These are phyloP conservation scores for Xylaria longipes DNA, from an alignment of 495 filamentous ascomycete species.

Conservation along the genomic window DNA sequence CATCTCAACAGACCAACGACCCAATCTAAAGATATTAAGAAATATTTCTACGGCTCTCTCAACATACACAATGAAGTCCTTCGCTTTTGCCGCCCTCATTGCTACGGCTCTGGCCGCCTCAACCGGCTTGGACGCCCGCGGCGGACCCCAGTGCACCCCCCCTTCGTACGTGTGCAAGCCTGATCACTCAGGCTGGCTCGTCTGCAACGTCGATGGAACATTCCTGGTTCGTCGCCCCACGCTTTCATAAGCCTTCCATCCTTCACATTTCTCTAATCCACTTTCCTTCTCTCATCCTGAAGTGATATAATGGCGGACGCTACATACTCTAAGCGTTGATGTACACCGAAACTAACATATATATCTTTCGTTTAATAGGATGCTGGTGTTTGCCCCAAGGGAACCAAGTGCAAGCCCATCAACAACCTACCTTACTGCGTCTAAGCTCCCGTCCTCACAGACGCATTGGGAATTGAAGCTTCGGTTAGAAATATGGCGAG, in stretches of 20 bases:
- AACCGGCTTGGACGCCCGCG: constrained; percentile 12
- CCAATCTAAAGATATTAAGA: neutral
- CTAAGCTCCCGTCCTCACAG: neutral
- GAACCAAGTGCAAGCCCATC: constrained; percentile 33
- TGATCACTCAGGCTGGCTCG: constrained; percentile 37
- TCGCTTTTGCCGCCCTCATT: constrained; percentile 10
- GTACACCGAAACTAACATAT: constrained; percentile 14
- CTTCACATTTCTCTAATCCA: neutral
- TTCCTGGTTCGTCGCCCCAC: constrained; percentile 38
- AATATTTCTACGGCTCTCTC: neutral
- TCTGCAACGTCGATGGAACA: constrained; percentile 48
- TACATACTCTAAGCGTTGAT: neutral
- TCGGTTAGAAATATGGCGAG: neutral
- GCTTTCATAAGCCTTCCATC: neutral
- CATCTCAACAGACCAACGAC: neutral
- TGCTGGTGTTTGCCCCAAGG: constrained; percentile 30
- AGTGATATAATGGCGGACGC: neutral
- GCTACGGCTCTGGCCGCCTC: constrained; percentile 7
- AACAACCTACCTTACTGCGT: constrained; percentile 39
- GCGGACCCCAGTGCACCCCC: constrained; percentile 26
- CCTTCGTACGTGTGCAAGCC: constrained; percentile 35
- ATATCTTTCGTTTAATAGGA: constrained; percentile 25
- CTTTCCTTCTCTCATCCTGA: neutral
- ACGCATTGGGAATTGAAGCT: neutral
- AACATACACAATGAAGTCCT: constrained; percentile 18